Conservation (phyloP, 352 stramenopile species). For the Globisporangium nodosum region DNA sequence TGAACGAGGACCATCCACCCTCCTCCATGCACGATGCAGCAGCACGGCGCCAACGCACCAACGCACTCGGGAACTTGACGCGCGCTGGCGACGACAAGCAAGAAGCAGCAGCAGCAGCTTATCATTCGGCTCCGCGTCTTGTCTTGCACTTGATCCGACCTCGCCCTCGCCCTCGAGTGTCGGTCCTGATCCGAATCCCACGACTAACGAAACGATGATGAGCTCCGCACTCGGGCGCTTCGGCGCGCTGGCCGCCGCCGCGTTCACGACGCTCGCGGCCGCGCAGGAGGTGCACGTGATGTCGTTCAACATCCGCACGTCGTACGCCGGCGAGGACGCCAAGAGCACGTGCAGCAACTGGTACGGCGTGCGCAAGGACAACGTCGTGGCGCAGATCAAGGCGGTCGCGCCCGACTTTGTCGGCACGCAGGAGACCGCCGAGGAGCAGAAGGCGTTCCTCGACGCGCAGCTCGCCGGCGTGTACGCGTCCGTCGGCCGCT, state of each 20-base stretch:
- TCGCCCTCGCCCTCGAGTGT: no score
- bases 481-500: slow-evolving; percentile 59
- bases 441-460: slow-evolving; percentile 62
- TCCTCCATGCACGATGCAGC: no score
- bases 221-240: not conserved
- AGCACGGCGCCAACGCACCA: no score
- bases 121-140: no score
- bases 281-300: slow-evolving; percentile 39
- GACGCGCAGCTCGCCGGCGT: slow-evolving; percentile 41
- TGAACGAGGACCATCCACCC: no score
- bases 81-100: no score
- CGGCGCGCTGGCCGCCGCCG: slow-evolving; percentile 1
- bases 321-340: slow-evolving; percentile 35
- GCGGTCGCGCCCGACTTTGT: slow-evolving; percentile 59
- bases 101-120: no score
- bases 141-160: no score
- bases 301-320: slow-evolving; percentile 82
- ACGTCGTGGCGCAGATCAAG: slow-evolving; percentile 53
- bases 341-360: slow-evolving; percentile 49
- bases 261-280: not conserved
- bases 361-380: slow-evolving; percentile 55
- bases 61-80: no score
- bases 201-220: not conserved
- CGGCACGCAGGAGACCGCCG: slow-evolving; percentile 73
- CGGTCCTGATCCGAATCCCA: no score